Evolutionary conservation across 305 asterid genomes (phyloP).

Genomic region (Solanum chacoense): DNA sequence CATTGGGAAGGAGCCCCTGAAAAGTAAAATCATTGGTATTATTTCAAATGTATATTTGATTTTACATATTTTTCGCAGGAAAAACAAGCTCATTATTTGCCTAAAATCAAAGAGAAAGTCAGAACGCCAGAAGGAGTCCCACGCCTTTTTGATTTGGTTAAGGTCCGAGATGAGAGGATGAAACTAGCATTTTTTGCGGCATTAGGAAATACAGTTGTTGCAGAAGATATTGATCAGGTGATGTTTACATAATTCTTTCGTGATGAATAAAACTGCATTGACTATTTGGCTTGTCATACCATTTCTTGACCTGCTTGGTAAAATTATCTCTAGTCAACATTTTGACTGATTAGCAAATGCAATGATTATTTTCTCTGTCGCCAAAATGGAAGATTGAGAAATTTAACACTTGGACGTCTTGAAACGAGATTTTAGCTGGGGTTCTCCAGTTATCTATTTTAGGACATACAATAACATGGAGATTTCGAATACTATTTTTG

Average conservation of each 20-base stretch:
- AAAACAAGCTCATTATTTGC: conserved; percentile 55
- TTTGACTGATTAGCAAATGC: neutral
- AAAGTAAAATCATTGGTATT: neutral
- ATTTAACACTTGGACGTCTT: neutral
- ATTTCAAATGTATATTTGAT: neutral
- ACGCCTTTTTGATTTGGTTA: conserved; percentile 84
- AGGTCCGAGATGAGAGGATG: conserved; percentile 83
- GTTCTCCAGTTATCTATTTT: neutral
- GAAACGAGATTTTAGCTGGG: neutral
- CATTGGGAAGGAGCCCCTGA: neutral
- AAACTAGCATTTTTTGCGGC: conserved; percentile 86
- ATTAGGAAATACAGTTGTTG: conserved; percentile 72
- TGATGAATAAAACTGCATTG: neutral
- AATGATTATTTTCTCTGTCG: neutral
- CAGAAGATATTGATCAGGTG: conserved; percentile 82
- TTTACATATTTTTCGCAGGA: conserved; percentile 41
- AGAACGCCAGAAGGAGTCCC: conserved; percentile 75
- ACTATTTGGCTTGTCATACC: neutral
- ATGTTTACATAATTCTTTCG: neutral
- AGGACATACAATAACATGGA: neutral
- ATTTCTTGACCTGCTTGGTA: neutral
- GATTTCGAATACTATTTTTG: neutral
- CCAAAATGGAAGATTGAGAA: neutral
- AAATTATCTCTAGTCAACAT: neutral
- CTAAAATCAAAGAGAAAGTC: conserved; percentile 51